Base-by-base conservation (phyloP, 306 rosid species). In the Spatholobus suberectus region DNA sequence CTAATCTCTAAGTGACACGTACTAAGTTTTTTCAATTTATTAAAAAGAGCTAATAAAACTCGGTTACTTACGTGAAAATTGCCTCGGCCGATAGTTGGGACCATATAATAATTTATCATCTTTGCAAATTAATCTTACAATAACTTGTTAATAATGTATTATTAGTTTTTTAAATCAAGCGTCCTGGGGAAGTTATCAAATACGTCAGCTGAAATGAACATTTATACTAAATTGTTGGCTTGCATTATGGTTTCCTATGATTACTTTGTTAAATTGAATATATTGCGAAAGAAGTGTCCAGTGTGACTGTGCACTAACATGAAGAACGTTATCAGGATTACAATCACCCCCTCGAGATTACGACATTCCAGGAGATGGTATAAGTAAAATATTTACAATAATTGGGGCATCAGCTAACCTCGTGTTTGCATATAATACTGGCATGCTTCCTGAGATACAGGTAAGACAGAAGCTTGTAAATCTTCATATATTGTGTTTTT, bases 371-470 rank as follows among this genome's bases (percentile, higher is more conserved):
- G 96, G 92, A 26, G 37, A 61, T 2, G 81, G 88, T 27, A 46
- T 58, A 8, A 81, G 83, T 86, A 92, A 86, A 85, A 65, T 96
- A 63, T 96, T 92, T 78, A 81, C 96, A 46, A 91, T 89, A 6
- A 92, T 91, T 8, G 96, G 99, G 38, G 98, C 99, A 0, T 38
- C 87, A 75, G 97, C 99, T 40, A 96, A 89, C 88, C 97, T 96
- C 4, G 98, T 96, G 67, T 96, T 96, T 17, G 96, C 97, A 55
- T 96, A 84, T 57, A 96, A 94, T 72, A 96, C 99, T 0, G 97
- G 98, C 81, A 96, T 96, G 98, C 94, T 96, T 87, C 99, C 99
- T 2, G 99, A 96, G 89, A 96, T 96, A 83, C 99, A 96, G 96
- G 99, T 90, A 72, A 38, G 77, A 73, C 35, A 76, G 21, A 77